Evolutionary conservation across 2,329 filamentous ascomycete genomes (phyloP).

Genomic region (Dactylellina haptotyla): DNA sequence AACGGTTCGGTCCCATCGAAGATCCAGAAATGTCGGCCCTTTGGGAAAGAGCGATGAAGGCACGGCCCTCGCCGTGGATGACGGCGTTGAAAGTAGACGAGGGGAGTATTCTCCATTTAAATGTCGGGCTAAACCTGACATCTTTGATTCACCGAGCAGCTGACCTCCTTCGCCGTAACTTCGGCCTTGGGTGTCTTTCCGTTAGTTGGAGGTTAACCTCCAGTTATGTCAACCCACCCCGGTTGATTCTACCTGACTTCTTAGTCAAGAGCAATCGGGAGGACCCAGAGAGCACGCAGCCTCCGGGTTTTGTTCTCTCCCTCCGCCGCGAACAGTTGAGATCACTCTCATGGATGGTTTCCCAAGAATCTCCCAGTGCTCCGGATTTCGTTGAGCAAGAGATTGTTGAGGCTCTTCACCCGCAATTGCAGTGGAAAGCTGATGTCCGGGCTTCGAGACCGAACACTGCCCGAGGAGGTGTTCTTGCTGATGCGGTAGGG

Average conservation of each 20-base stretch:
- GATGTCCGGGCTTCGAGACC: slow-evolving; percentile 66
- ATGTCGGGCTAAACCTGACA: slow-evolving; percentile 62
- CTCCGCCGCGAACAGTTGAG: slow-evolving; percentile 68
- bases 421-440: slow-evolving; percentile 68
- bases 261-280: slow-evolving; percentile 63
- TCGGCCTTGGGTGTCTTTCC: slow-evolving; percentile 26
- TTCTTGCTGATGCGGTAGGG: slow-evolving; percentile 72
- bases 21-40: slow-evolving; percentile 65
- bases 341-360: slow-evolving; percentile 70
- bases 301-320: slow-evolving; percentile 60
- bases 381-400: slow-evolving; percentile 67
- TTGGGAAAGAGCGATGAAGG: slow-evolving; percentile 67
- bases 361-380: slow-evolving; percentile 65
- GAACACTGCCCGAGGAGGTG: slow-evolving; percentile 67
- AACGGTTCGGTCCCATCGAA: slow-evolving; percentile 64
- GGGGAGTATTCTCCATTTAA: slow-evolving; percentile 60
- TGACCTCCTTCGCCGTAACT: slow-evolving; percentile 57
- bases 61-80: slow-evolving; percentile 63
- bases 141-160: slow-evolving; percentile 64
- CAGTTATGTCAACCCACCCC: slow-evolving; percentile 60
- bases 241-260: slow-evolving; percentile 61
- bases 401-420: slow-evolving; percentile 68
- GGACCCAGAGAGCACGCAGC: slow-evolving; percentile 60
- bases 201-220: slow-evolving; percentile 65
- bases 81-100: slow-evolving; percentile 59